Percentiles rank a stretch among this genome's conserved stretches.
Conservation (phyloP, 2,329 filamentous ascomycete genomes). For the Neopestalotiopsis sp. region DNA sequence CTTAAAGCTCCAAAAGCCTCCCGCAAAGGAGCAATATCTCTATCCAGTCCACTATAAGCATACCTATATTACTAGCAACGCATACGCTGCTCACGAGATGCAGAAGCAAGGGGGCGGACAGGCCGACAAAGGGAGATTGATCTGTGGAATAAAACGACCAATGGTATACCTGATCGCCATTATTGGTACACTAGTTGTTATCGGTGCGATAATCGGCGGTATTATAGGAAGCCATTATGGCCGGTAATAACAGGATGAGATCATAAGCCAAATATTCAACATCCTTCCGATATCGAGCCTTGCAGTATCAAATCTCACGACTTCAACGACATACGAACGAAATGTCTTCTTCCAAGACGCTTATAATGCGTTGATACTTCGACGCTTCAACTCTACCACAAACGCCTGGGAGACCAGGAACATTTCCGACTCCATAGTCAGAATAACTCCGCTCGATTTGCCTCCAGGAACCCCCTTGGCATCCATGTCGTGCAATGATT, state of each 20-base stretch:
- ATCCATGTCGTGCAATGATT: constrained; percentile 1
- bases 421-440: constrained; percentile 2
- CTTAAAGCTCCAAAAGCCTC: background rate
- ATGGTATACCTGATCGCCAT: background rate
- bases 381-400: background rate
- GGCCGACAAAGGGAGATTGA: background rate
- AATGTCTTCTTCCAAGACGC: background rate
- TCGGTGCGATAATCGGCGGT: background rate
- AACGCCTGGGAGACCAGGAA: constrained; percentile 2
- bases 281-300: background rate
- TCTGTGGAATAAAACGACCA: background rate
- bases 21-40: background rate
- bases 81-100: background rate
- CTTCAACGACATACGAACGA: background rate
- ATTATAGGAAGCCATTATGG: background rate
- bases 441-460: constrained; percentile 2
- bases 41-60: background rate
- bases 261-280: background rate
- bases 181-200: background rate
- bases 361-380: background rate
- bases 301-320: background rate
- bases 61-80: background rate
- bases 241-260: background rate
- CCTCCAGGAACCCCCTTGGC: background rate
- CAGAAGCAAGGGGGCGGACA: background rate